These are phyloP conservation scores for Crithidia sp. DNA, from an alignment of 208 protist genomes.

Conservation along the genomic window DNA sequence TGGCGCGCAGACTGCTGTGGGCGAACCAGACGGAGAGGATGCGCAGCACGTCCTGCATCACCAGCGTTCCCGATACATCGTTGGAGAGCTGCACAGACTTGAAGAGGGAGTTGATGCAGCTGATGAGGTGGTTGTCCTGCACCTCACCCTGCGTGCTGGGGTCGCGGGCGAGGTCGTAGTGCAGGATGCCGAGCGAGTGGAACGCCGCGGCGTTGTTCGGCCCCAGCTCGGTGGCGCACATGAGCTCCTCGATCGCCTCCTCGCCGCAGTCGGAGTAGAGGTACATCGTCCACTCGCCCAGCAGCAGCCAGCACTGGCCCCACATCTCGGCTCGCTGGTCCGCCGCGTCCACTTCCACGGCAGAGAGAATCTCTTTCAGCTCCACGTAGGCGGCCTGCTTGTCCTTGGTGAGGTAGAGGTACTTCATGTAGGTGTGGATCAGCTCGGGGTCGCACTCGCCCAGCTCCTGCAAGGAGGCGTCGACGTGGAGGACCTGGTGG, in stretches of 20 bases:
- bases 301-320: slow-evolving; percentile 84
- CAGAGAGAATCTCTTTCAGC: slow-evolving; percentile 69
- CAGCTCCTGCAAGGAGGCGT: slow-evolving; percentile 46
- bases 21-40: slow-evolving; percentile 99
- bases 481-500: slow-evolving; percentile 48
- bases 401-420: slow-evolving; percentile 64
- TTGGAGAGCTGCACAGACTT: slow-evolving; percentile 79
- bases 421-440: slow-evolving; percentile 89
- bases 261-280: slow-evolving; percentile 78
- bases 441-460: slow-evolving; percentile 77
- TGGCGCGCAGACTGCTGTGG: slow-evolving; percentile 67
- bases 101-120: slow-evolving; percentile 81
- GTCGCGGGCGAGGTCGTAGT: slow-evolving; percentile 84
- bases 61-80: slow-evolving; percentile 69
- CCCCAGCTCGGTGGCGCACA: slow-evolving; percentile 67
- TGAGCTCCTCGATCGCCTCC: slow-evolving; percentile 80
- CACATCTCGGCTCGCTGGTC: slow-evolving; percentile 63
- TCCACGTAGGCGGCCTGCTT: slow-evolving; percentile 69
- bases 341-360: slow-evolving; percentile 45
- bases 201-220: slow-evolving; percentile 82
- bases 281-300: slow-evolving; percentile 90
- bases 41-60: slow-evolving; percentile 98
- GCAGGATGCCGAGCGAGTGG: slow-evolving; percentile 87
- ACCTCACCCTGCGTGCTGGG: slow-evolving; percentile 58
- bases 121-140: slow-evolving; percentile 68